These are phyloP conservation scores for Penicillium coffeae DNA, from an alignment of 495 filamentous ascomycete species.

Conservation along the genomic window DNA sequence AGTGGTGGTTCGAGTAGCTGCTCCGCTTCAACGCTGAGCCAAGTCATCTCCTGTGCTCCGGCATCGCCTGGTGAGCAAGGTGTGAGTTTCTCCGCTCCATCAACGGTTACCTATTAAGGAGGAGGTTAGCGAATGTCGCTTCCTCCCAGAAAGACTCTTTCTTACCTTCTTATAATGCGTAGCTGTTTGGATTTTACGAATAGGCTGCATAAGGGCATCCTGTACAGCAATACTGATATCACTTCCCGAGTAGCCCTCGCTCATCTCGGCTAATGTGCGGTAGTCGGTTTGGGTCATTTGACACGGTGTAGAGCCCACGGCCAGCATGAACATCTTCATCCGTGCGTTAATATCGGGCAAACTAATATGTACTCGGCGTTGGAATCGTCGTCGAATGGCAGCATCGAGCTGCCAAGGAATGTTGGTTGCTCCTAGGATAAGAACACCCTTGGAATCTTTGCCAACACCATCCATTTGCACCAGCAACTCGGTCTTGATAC, in stretches of 20 bases:
- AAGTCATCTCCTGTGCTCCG: slow-evolving; percentile 86
- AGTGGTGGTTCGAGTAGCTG: slow-evolving; percentile 81
- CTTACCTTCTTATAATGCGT: slow-evolving; percentile 97
- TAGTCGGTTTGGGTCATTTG: slow-evolving; percentile 77
- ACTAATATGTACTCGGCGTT: slow-evolving; percentile 91
- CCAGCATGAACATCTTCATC: slow-evolving; percentile 95
- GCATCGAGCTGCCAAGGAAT: slow-evolving; percentile 99
- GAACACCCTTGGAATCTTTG: slow-evolving; percentile 85
- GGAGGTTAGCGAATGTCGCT: too few species aligned
- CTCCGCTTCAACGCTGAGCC: slow-evolving; percentile 81
- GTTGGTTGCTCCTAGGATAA: slow-evolving; percentile 96
- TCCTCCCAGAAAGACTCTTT: too few species aligned
- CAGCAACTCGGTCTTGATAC: slow-evolving; percentile 97
- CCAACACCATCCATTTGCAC: slow-evolving; percentile 99
- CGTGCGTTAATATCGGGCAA: slow-evolving; percentile 83
- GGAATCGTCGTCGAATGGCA: slow-evolving; percentile 96
- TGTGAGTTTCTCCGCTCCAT: slow-evolving; percentile 74
- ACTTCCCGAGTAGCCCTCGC: slow-evolving; percentile 90
- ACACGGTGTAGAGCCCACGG: slow-evolving; percentile 86
- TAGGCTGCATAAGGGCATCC: slow-evolving; percentile 96
- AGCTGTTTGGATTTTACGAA: slow-evolving; percentile 94
- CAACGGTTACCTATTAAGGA: slow-evolving; percentile 69
- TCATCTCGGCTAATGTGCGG: slow-evolving; percentile 69
- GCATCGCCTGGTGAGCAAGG: slow-evolving; percentile 90
- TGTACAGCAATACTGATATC: slow-evolving; percentile 97